phyloP scores from a whole-genome alignment of 495 filamentous ascomycete species.

The Penicillium paradoxum region DNA sequence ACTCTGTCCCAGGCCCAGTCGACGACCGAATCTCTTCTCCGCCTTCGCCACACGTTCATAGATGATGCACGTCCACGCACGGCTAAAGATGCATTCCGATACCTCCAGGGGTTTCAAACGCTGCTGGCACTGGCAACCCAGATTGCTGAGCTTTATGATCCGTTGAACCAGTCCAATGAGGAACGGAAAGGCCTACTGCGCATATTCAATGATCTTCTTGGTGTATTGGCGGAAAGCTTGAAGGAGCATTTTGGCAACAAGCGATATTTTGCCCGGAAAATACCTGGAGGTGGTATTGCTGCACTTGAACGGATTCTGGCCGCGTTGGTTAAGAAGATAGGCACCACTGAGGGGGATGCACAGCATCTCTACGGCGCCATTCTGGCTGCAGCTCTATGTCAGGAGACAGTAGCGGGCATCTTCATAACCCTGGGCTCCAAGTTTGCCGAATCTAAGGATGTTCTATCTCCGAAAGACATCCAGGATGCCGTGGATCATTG shows the following conservation, averaged over 20 bases:
- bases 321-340: constrained; percentile 53
- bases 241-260: constrained; percentile 79
- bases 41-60: constrained; percentile 54
- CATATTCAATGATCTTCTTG: constrained; percentile 64
- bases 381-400: constrained; percentile 76
- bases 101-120: constrained; percentile 71
- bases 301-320: constrained; percentile 65
- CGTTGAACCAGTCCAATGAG: constrained; percentile 41
- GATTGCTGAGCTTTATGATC: constrained; percentile 67
- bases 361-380: constrained; percentile 80
- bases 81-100: constrained; percentile 76
- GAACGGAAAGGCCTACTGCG: constrained; percentile 61
- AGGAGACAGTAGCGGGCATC: constrained; percentile 56
- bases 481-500: constrained; percentile 31
- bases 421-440: constrained; percentile 33
- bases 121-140: constrained; percentile 63
- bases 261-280: constrained; percentile 71
- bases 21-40: constrained; percentile 38
- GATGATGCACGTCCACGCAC: constrained; percentile 42
- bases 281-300: constrained; percentile 71
- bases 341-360: constrained; percentile 49
- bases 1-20: constrained; percentile 26
- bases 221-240: constrained; percentile 69
- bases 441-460: constrained; percentile 11
- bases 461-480: constrained; percentile 17